Evolutionary conservation across 1,284 basidiomycete species (phyloP).

Genomic region (Cutaneotrichosporon curvatum): DNA sequence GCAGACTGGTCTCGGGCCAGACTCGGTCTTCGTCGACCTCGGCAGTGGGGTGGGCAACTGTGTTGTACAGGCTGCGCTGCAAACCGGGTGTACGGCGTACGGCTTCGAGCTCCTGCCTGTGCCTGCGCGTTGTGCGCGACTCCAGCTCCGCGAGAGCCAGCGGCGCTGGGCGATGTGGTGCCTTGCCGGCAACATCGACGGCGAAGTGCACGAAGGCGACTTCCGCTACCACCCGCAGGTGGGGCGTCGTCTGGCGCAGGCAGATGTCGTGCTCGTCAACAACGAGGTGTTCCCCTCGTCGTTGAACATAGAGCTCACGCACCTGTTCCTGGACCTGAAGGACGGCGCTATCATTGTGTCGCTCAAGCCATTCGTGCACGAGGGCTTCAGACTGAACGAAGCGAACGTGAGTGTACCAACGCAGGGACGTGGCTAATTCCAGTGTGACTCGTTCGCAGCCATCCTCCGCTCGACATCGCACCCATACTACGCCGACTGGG

Average conservation of each 20-base stretch:
- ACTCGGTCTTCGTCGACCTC: constrained; percentile 49
- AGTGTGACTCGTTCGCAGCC: constrained; percentile 43
- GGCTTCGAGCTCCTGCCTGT: constrained; percentile 52
- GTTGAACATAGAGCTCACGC: constrained; percentile 51
- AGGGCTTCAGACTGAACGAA: constrained; percentile 50
- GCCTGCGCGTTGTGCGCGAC: constrained; percentile 47
- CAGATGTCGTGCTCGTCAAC: constrained; percentile 54
- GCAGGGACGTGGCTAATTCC: background rate
- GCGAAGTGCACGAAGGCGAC: constrained; percentile 50
- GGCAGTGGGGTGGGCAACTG: constrained; percentile 55
- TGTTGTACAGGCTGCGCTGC: constrained; percentile 51
- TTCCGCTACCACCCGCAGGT: constrained; percentile 46
- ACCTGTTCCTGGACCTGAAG: constrained; percentile 53
- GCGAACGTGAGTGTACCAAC: constrained; percentile 33
- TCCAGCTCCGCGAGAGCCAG: constrained; percentile 49
- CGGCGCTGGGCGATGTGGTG: constrained; percentile 51
- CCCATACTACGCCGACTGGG: constrained; percentile 39
- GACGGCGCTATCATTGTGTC: constrained; percentile 51
- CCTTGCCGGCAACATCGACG: constrained; percentile 44
- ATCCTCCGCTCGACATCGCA: constrained; percentile 32
- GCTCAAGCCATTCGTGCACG: constrained; percentile 52
- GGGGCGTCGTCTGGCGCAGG: constrained; percentile 42
- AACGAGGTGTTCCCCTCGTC: constrained; percentile 52
- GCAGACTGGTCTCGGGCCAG: constrained; percentile 35
- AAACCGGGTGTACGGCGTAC: constrained; percentile 48